Evolutionary conservation across 1,284 basidiomycete genomes (phyloP), one percentile per base, ranked within the genome.

Genomic region (Mycena sp.): DNA sequence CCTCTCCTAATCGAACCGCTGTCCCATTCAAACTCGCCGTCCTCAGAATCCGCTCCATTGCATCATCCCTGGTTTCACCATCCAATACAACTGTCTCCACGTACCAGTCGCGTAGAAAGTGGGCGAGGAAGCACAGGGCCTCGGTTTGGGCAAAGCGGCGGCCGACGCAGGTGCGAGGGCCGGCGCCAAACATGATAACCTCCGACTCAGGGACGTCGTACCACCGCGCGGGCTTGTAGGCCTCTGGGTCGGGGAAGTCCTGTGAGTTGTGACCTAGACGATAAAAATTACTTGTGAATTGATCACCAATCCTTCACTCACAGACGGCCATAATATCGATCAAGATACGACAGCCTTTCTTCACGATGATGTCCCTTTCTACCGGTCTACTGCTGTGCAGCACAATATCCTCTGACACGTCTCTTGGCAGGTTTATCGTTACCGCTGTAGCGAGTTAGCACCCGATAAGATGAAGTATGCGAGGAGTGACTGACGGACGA

Each of bases 261-360:
- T 72, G 67, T 7, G 71, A 67, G 34, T 72, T 72, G 57, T 72
- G 71, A 22, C 65, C 70, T 72, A 16, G 7, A 1, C 46, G 18
- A 6, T 6, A 16, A 16, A 16, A 48, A 16, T 16, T 14, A 6
- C 18, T 6, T 16, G 46, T 11, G 6, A 48, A 6, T 16, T 18
- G 18, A 6, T 6, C 11, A 16, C 14, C 46, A 41, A 48, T 14
- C 18, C 46, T 6, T 30, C 34, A 67, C 71, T 41, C 44, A 70
- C 72, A 64, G 55, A 73, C 65, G 34, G 69, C 68, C 54, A 73
- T 67, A 4, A 71, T 60, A 48, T 73, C 72, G 39, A 73, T 34
- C 41, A 70, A 63, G 9, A 73, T 41, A 2, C 69, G 67, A 46
- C 59, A 70, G 14, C 69, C 69, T 22, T 62, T 54, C 13, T 25